Percentiles rank a stretch among this genome's conserved stretches.
Conservation (phyloP, 2,329 filamentous ascomycete species). For the Pyrenochaeta sp. region DNA sequence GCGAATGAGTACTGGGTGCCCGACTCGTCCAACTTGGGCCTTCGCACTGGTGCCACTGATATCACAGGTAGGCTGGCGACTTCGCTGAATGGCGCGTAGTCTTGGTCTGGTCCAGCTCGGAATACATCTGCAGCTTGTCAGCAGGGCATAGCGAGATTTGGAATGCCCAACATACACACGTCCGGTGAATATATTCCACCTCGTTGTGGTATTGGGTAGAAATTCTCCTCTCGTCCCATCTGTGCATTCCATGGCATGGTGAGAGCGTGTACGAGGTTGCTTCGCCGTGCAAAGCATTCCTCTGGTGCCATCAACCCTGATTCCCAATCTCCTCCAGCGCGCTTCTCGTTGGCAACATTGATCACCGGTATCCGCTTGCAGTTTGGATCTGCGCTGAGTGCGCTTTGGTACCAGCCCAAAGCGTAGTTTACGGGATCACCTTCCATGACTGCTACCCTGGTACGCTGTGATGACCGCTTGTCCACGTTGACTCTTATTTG, state of each 20-base stretch:
- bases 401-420: constrained; percentile 62
- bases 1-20: constrained; percentile 75
- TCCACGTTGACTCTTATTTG: constrained; percentile 54
- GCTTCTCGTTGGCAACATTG: constrained; percentile 77
- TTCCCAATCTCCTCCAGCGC: constrained; percentile 82
- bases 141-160: constrained; percentile 1
- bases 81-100: constrained; percentile 48
- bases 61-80: constrained; percentile 72
- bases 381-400: constrained; percentile 34
- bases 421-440: constrained; percentile 60
- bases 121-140: constrained; percentile 65
- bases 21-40: constrained; percentile 74
- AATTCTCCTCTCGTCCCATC: constrained; percentile 49
- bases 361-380: constrained; percentile 67
- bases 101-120: constrained; percentile 67
- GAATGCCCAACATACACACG: constrained; percentile 61
- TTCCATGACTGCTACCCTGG: constrained; percentile 54
- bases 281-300: constrained; percentile 77
- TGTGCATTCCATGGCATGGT: constrained; percentile 62
- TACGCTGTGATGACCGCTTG: constrained; percentile 52
- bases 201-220: constrained; percentile 75
- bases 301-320: constrained; percentile 69
- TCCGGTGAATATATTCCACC: constrained; percentile 74
- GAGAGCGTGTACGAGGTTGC: constrained; percentile 74
- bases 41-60: constrained; percentile 73